Percentiles rank a stretch among this genome's conserved stretches.
phyloP scores from a whole-genome alignment of 192 early-diverging fungal genomes.

The Dissophora globulifera region DNA sequence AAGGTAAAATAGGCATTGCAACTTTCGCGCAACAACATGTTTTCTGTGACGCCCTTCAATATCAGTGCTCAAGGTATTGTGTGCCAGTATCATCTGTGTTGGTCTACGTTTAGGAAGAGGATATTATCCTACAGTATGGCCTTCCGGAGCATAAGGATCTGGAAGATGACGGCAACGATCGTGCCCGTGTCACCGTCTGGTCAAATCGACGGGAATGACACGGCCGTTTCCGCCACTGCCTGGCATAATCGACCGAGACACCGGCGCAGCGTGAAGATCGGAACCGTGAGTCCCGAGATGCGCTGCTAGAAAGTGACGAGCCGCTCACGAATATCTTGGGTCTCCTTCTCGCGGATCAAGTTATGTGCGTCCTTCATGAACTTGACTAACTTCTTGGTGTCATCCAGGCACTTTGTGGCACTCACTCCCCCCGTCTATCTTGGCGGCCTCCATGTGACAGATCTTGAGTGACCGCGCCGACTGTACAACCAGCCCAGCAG shows the following conservation, averaged over 20 bases:
- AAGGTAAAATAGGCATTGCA: too few relatives aligned
- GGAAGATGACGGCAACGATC: constrained; percentile 6
- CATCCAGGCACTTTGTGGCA: constrained; percentile 5
- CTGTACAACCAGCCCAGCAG: constrained; percentile 8
- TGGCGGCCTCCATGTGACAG: constrained; percentile 4
- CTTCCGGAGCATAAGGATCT: constrained; percentile 3
- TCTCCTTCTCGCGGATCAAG: not conserved
- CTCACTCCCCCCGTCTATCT: not conserved
- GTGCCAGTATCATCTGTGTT: too few relatives aligned
- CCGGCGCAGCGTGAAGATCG: constrained; percentile 5
- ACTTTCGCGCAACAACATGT: too few relatives aligned
- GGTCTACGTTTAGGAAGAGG: too few relatives aligned
- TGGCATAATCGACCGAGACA: constrained; percentile 13
- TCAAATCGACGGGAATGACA: constrained; percentile 6
- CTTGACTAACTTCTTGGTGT: constrained; percentile 10
- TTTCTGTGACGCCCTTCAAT: too few relatives aligned
- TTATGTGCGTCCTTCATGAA: constrained; percentile 14
- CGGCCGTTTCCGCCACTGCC: constrained; percentile 7
- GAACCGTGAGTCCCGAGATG: constrained; percentile 5
- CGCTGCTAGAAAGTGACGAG: constrained; percentile 1
- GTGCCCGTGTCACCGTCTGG: not conserved
- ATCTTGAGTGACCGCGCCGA: not conserved
- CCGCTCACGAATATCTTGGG: constrained; percentile 1
- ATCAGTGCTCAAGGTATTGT: too few relatives aligned
- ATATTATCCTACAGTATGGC: too few relatives aligned